Evolutionary conservation across 805 yeast species (phyloP), one percentile per base, ranked within the genome.

Genomic region (Maudiozyma serrabonitensis): DNA sequence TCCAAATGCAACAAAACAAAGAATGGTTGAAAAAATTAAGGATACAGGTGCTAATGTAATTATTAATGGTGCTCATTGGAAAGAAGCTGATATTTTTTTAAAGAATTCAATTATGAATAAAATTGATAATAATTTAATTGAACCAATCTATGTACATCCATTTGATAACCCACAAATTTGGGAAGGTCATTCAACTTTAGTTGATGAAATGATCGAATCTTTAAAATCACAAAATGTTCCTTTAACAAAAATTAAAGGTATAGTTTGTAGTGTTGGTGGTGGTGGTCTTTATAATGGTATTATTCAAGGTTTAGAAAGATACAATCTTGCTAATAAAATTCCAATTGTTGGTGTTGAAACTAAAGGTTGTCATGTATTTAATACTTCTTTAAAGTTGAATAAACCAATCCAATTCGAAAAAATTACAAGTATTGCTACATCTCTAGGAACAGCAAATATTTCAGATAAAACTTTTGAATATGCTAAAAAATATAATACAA

Each of bases 371-470:
- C 81, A 83, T 11, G 78, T 84, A 0, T 73, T 83, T 50, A 66
- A 73, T 50, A 69, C 69, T 41, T 75, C 85, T 0, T 62, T 83
- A 43, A 64, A 67, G 38, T 73, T 75, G 0, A 72, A 75, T 6
- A 56, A 70, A 44, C 71, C 72, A 8, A 72, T 80, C 9, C 60
- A 62, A 13, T 64, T 82, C 25, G 64, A 69, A 2, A 72, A 75
- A 37, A 73, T 75, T 5, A 61, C 69, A 19, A 76, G 86, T 8
- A 65, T 83, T 48, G 90, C 89, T 2, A 74, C 80, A 2, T 78
- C 84, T 0, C 69, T 84, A 47, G 87, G 87, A 2, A 78, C 87
- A 41, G 74, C 80, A 1, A 73, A 72, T 54, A 79, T 82, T 7
- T 75, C 86, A 0, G 56, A 65, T 8, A 65, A 70, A 55, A 74